Evolutionary conservation across 306 rosid species (phyloP), one percentile per base, ranked within the genome.

Genomic region (Fragaria iinumae): DNA sequence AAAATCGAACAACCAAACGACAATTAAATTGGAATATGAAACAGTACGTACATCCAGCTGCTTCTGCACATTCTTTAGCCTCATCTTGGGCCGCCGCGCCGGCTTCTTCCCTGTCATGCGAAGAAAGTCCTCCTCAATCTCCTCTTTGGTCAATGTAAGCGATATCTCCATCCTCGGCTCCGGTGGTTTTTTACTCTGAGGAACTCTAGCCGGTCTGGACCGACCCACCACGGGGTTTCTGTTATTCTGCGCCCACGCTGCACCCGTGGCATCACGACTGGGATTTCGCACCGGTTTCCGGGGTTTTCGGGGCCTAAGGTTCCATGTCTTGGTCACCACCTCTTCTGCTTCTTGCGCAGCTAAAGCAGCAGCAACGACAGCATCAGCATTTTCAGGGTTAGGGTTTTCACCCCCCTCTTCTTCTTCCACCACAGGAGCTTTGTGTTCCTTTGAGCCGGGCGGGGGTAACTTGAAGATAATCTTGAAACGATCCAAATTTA

Each of bases 41-140:
- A 59, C 36, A 4, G 2, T 38, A 88, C 91, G 2, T 38, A 88
- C 91, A 59, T 88, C 87, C 27, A 83, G 75, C 8, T 34, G n/a
- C 21, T 68, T 84, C 77, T 86, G 85, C 39, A 75, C 67, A 17
- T 0, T 41, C 70, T 12, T 75, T 1, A 79, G 3, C 76, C 88
- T 78, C 75, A 41, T 86, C 70, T 6, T 67, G 14, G 84, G 79
- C 76, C 72, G 80, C 49, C 80, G 80, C 0, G 82, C 12, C 0
- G 89, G 86, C 73, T 67, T 79, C 7, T 63, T 59, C 25, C 85
- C 86, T 0, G 88, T 88, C 75, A 88, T 14, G 0, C 1, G 2
- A 3, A 85, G 2, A 36, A 85, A 27, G 13, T 88, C 91, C 11
- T 77, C 75, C 5, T 88, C 86, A 11, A 88, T 84, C 67, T 86